These are phyloP conservation scores for Fusarium incarnatum DNA, from an alignment of 2,329 filamentous ascomycete genomes.

Conservation along the genomic window DNA sequence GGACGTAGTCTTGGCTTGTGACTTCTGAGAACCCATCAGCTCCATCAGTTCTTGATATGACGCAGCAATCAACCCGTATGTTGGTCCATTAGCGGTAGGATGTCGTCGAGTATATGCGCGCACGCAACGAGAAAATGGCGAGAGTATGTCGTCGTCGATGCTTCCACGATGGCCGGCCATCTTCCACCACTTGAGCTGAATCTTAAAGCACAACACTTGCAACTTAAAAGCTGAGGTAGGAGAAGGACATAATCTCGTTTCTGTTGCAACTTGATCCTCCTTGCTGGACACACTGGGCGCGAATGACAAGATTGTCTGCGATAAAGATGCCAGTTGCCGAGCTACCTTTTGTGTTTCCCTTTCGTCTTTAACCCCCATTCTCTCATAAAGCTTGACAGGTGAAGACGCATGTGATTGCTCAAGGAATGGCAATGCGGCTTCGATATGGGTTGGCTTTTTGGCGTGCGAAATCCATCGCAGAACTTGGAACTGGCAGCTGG, in stretches of 20 bases:
- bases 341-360: slow-evolving; percentile 68
- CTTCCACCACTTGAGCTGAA: slow-evolving; percentile 74
- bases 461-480: slow-evolving; percentile 71
- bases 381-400: slow-evolving; percentile 67
- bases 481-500: slow-evolving; percentile 72
- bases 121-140: slow-evolving; percentile 72
- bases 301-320: slow-evolving; percentile 73
- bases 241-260: slow-evolving; percentile 65
- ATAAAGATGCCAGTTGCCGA: slow-evolving; percentile 74
- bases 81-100: slow-evolving; percentile 51
- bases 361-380: slow-evolving; percentile 56
- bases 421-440: slow-evolving; percentile 67
- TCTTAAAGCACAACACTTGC: slow-evolving; percentile 71
- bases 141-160: slow-evolving; percentile 72
- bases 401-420: slow-evolving; percentile 65
- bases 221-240: slow-evolving; percentile 71
- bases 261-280: slow-evolving; percentile 67
- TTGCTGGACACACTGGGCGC: slow-evolving; percentile 74
- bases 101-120: slow-evolving; percentile 69
- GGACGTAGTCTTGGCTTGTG: slow-evolving; percentile 52
- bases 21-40: slow-evolving; percentile 51
- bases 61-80: slow-evolving; percentile 52
- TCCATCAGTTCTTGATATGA: slow-evolving; percentile 50
- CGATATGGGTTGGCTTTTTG: slow-evolving; percentile 69
- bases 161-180: slow-evolving; percentile 70